Percentiles rank a stretch among this genome's conserved stretches.
Conservation (phyloP, 768 basidiomycete genomes). For the Russula foetens region DNA sequence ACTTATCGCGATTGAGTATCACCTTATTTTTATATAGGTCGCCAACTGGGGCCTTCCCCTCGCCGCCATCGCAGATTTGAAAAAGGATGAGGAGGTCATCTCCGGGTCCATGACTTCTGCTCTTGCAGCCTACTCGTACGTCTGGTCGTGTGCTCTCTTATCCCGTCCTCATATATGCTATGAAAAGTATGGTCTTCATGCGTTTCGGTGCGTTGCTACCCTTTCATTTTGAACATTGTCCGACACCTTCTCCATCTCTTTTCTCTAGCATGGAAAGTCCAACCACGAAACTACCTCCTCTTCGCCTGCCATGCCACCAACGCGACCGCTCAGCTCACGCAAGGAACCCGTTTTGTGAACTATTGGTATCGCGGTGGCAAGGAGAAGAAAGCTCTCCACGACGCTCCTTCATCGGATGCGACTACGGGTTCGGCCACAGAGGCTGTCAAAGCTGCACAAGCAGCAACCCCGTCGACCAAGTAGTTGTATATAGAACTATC, state of each 20-base stretch:
- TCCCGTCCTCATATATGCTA: background rate
- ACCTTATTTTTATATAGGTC: conserved; percentile 49
- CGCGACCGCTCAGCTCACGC: conserved; percentile 73
- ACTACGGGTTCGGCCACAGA: conserved; percentile 39
- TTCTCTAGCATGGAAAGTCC: conserved; percentile 78
- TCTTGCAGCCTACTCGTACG: conserved; percentile 86
- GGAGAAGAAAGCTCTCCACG: conserved; percentile 44
- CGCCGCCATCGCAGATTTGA: conserved; percentile 85
- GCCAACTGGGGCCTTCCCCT: conserved; percentile 98
- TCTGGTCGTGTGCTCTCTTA: conserved; percentile 21
- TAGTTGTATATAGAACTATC: conserved; percentile 4
- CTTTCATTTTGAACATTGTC: background rate
- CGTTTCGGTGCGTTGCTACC: conserved; percentile 59
- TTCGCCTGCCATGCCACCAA: conserved; percentile 95
- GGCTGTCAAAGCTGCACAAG: conserved; percentile 38
- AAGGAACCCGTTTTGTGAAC: conserved; percentile 78
- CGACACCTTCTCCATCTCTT: conserved; percentile 1
- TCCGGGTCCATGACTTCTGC: conserved; percentile 96
- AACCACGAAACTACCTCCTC: conserved; percentile 92
- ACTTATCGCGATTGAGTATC: background rate
- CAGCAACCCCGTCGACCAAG: conserved; percentile 7
- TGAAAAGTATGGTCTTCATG: conserved; percentile 72
- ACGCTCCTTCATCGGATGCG: conserved; percentile 14
- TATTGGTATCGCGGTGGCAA: conserved; percentile 90
- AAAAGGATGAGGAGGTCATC: conserved; percentile 93